A percentile compares a stretch with the other conserved stretches of the same genome.
Conservation (phyloP, 2,329 filamentous ascomycete species). For the Myriosclerotinia curreyana region DNA sequence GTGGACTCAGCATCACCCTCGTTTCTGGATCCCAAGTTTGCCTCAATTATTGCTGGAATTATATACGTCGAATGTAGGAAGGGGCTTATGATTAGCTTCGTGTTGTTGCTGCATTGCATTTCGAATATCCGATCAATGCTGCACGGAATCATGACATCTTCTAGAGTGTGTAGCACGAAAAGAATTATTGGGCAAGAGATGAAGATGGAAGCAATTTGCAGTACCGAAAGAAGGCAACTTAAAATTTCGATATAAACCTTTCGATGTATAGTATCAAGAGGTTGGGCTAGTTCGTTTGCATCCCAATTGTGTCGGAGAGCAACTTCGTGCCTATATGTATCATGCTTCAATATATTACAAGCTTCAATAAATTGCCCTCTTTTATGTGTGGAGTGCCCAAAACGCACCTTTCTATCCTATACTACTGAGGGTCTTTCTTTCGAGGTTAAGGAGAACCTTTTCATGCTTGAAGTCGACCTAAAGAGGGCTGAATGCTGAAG, state of each 20-base stretch:
- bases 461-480: neutral
- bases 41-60: no score
- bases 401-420: neutral
- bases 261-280: neutral
- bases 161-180: neutral
- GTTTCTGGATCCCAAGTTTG: neutral
- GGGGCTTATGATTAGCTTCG: neutral
- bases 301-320: neutral
- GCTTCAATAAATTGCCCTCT: neutral
- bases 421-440: neutral
- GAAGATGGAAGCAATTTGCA: neutral
- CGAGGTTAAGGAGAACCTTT: neutral
- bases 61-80: neutral
- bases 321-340: neutral
- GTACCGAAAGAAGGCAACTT: neutral
- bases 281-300: neutral
- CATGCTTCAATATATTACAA: neutral
- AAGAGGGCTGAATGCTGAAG: neutral
- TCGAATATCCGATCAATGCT: neutral
- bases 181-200: neutral
- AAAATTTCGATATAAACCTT: neutral
- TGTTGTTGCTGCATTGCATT: neutral
- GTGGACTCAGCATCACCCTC: neutral
- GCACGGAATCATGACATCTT: neutral
- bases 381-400: neutral